phyloP scores from a whole-genome alignment of 257 asterid species.

The Nicotiana undulata region DNA sequence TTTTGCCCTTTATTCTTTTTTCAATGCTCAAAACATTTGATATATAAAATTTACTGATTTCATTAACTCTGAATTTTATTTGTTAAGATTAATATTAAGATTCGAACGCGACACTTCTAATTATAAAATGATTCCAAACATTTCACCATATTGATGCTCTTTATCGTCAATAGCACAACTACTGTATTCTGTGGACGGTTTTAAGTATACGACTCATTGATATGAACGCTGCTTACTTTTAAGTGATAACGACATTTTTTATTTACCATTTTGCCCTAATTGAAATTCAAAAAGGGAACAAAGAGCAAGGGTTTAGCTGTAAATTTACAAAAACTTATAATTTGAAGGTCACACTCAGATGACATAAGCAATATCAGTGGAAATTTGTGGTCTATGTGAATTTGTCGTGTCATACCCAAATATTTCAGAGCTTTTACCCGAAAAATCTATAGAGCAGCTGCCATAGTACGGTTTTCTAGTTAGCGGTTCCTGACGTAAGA shows the following conservation, averaged over 20 bases:
- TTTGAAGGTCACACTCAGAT: constrained; percentile 10
- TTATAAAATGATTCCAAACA: no score
- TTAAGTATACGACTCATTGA: constrained; percentile 28
- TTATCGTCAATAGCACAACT: constrained; percentile 14
- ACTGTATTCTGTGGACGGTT: constrained; percentile 24
- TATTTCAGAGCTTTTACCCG: neutral
- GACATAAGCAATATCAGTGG: constrained; percentile 20
- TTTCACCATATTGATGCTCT: constrained; percentile 15
- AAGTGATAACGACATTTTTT: constrained; percentile 29
- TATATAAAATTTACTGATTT: no score
- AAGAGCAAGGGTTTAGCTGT: neutral
- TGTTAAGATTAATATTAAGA: no score
- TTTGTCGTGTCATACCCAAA: constrained; percentile 47
- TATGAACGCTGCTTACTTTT: constrained; percentile 44
- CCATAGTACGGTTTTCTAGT: neutral
- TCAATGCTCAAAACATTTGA: neutral
- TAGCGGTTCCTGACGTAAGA: neutral
- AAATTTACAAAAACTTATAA: neutral
- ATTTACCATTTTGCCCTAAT: constrained; percentile 25
- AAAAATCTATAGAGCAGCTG: constrained; percentile 16
- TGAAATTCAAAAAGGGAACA: neutral
- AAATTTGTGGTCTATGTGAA: constrained; percentile 45
- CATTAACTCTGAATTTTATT: no score
- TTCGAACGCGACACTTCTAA: no score
- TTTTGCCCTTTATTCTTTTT: neutral